phyloP scores from a whole-genome alignment of 2,329 filamentous ascomycete species.

The Penicillium sp. region DNA sequence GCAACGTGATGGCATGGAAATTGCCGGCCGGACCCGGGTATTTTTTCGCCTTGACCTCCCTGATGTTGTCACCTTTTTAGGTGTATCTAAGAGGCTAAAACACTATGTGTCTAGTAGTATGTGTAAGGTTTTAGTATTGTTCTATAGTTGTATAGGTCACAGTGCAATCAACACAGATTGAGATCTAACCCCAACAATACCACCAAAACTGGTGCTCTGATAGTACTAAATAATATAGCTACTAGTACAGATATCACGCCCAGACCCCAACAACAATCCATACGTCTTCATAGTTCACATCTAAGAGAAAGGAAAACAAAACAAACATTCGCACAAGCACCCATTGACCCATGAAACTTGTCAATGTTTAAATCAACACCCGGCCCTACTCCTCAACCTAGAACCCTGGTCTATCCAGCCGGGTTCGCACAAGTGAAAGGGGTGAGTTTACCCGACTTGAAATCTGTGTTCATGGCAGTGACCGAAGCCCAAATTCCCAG shows the following conservation, averaged over 20 bases:
- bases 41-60: background rate
- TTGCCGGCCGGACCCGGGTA: background rate
- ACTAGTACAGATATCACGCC: too few relatives aligned
- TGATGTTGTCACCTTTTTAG: too few relatives aligned
- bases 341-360: background rate
- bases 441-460: slow-evolving; percentile 3
- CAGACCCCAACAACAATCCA: background rate
- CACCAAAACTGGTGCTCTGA: too few relatives aligned
- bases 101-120: background rate
- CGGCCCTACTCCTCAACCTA: background rate
- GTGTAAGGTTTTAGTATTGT: background rate
- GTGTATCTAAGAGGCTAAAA: background rate
- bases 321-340: background rate
- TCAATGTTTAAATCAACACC: background rate
- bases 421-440: slow-evolving; percentile 17
- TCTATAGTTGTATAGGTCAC: background rate
- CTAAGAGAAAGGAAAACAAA: background rate
- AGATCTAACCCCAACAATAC: background rate
- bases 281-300: background rate
- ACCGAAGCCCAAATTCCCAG: slow-evolving; percentile 21
- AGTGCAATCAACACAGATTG: background rate
- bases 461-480: slow-evolving; percentile 8
- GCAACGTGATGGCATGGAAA: background rate
- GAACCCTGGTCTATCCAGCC: slow-evolving; percentile 8
- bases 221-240: too few relatives aligned